Evolutionary conservation across 371 early-diverging fungal genomes (phyloP).

Genomic region (Actinomortierella ambigua): DNA sequence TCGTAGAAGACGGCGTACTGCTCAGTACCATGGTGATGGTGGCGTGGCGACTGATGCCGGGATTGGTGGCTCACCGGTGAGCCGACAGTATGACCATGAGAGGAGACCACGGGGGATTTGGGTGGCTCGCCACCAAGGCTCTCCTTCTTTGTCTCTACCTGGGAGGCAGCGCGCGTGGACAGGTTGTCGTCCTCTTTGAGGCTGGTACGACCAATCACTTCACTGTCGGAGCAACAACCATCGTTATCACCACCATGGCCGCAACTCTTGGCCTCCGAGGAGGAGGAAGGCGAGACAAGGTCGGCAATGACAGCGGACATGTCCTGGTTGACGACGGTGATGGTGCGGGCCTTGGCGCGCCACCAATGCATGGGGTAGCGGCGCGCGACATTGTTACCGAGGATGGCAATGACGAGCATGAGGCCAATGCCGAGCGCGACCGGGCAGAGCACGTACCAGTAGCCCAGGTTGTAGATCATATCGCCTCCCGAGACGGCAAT

Average conservation of each 20-base stretch:
- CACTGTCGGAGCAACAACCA: not conserved
- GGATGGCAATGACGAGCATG: constrained; percentile 62
- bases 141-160: not conserved
- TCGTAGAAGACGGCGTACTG: constrained; percentile 40
- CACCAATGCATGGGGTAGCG: constrained; percentile 77
- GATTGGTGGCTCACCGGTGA: not conserved
- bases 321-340: constrained; percentile 31
- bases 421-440: constrained; percentile 56
- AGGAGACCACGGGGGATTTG: too few relatives aligned
- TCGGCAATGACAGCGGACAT: constrained; percentile 31
- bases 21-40: not conserved
- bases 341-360: constrained; percentile 24
- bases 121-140: not conserved
- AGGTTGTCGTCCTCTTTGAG: not conserved
- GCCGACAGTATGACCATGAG: too few relatives aligned
- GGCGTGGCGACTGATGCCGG: constrained; percentile 1
- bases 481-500: constrained; percentile 59
- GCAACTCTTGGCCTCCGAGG: constrained; percentile 7
- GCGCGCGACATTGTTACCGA: constrained; percentile 71
- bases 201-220: not conserved
- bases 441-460: constrained; percentile 65
- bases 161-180: too few relatives aligned
- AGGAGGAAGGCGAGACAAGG: constrained; percentile 17
- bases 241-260: not conserved
- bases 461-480: constrained; percentile 55